Percentiles rank a stretch among this genome's conserved stretches.
Conservation (phyloP, 2,329 filamentous ascomycete genomes). For the Xylaria sp. region DNA sequence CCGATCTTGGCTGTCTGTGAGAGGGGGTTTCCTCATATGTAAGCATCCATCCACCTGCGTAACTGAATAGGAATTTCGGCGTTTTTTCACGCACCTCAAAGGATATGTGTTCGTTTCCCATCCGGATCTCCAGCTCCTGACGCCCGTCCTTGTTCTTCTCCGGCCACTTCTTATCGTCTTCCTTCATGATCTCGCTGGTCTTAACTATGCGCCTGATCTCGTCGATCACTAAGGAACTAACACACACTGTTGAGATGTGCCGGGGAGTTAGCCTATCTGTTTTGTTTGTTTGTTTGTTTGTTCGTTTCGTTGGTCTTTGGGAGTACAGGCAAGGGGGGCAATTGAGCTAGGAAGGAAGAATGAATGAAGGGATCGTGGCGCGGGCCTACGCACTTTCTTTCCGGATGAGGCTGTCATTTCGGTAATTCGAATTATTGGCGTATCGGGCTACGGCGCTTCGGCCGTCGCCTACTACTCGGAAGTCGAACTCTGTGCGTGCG, state of each 20-base stretch:
- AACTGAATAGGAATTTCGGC: not conserved
- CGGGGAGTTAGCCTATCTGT: slow-evolving; percentile 16
- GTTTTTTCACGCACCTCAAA: slow-evolving; percentile 77
- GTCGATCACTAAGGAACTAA: slow-evolving; percentile 87
- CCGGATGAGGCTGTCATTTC: slow-evolving; percentile 96
- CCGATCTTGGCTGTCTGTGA: slow-evolving; percentile 95
- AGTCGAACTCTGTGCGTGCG: slow-evolving; percentile 84
- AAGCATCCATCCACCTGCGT: slow-evolving; percentile 23
- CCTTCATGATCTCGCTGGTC: slow-evolving; percentile 96
- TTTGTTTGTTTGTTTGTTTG: not conserved
- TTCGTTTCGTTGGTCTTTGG: no score
- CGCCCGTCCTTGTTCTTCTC: slow-evolving; percentile 99
- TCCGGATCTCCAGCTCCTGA: slow-evolving; percentile 92
- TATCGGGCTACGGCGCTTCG: slow-evolving; percentile 94
- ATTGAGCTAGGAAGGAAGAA: not conserved
- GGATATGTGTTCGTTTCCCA: slow-evolving; percentile 95
- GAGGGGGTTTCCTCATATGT: slow-evolving; percentile 22
- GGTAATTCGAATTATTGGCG: slow-evolving; percentile 99
- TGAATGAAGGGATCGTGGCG: not conserved
- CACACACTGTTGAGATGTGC: slow-evolving; percentile 76
- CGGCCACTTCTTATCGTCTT: slow-evolving; percentile 98
- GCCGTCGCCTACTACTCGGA: slow-evolving; percentile 90
- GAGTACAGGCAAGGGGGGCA: no score
- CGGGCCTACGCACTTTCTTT: slow-evolving; percentile 86
- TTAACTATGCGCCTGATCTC: slow-evolving; percentile 99